Conservation (phyloP, 169 alveolate species). For the Besnoitia besnoiti region DNA sequence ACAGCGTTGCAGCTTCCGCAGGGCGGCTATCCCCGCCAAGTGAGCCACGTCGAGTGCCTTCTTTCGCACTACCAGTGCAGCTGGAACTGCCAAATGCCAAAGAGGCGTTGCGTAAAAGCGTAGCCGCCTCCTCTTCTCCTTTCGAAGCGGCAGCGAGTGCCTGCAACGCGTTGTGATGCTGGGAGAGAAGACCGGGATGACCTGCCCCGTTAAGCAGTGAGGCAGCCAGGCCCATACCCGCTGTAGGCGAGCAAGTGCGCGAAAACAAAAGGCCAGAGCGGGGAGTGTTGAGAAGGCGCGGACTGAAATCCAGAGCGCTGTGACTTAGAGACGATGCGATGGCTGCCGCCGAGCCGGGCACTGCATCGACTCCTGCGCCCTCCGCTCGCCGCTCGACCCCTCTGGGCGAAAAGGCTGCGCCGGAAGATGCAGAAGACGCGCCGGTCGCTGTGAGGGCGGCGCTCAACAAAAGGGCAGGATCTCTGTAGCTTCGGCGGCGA, state of each 20-base stretch:
- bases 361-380: background rate
- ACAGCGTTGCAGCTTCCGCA: background rate
- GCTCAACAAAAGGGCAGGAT: background rate
- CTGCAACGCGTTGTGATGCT: background rate
- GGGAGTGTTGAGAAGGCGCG: constrained; percentile 31
- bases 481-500: constrained; percentile 19
- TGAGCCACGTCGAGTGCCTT: too few species aligned
- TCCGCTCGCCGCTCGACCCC: background rate
- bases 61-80: too few species aligned
- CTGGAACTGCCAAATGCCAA: too few species aligned
- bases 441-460: background rate
- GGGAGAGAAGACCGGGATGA: background rate
- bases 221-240: background rate
- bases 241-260: background rate
- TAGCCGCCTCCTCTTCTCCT: background rate
- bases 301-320: constrained; percentile 8
- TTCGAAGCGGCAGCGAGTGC: background rate
- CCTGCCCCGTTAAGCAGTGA: background rate
- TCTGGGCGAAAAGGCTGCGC: background rate
- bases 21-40: background rate
- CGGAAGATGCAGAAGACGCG: background rate
- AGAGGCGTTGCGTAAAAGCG: background rate
- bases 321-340: background rate
- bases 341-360: background rate
- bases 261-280: background rate